These are phyloP conservation scores for Fusarium sulawesiense DNA, from an alignment of 2,329 filamentous ascomycete genomes.

Conservation along the genomic window DNA sequence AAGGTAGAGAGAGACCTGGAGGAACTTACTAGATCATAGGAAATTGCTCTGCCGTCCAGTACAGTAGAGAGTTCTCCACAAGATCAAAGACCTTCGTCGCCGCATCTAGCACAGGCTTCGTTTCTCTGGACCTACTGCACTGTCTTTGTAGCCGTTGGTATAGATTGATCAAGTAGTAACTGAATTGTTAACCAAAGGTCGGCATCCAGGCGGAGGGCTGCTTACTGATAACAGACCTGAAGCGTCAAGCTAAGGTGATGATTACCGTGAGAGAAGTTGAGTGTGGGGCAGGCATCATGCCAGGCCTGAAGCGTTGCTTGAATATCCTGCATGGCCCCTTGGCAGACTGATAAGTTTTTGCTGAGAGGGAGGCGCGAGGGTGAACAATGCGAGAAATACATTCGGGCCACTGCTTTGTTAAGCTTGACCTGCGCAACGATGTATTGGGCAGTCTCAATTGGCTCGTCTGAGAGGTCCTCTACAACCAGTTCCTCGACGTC, in stretches of 20 bases:
- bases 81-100: neutral
- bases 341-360: neutral
- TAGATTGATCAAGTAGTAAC: neutral
- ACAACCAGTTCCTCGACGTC: neutral
- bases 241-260: neutral
- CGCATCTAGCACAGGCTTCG: accelerated
- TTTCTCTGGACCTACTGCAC: accelerated
- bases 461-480: neutral
- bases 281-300: accelerated
- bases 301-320: neutral
- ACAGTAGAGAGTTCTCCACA: accelerated
- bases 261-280: neutral
- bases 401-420: neutral
- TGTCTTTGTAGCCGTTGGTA: neutral
- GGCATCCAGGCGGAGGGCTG: too few relatives aligned
- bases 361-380: accelerated
- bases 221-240: neutral
- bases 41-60: neutral
- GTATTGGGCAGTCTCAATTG: neutral
- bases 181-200: too few relatives aligned
- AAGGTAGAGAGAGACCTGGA: neutral
- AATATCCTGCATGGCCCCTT: neutral
- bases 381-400: constrained; percentile 1
- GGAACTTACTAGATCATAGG: neutral
- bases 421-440: neutral